Conservation (phyloP, 306 rosid species). For the Luffa acutangula region DNA sequence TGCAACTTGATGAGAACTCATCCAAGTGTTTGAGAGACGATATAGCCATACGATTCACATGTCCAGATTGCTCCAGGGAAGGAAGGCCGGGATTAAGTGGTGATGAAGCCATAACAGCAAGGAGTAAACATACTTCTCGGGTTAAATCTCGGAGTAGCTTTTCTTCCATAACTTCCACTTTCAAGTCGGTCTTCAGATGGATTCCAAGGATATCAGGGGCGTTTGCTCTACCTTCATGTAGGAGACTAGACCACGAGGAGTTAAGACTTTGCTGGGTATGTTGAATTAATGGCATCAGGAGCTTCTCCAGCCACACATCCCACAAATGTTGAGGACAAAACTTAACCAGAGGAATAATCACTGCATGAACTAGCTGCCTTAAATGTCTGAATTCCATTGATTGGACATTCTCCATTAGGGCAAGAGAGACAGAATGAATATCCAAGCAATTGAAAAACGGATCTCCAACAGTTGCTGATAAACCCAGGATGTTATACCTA, state of each 20-base stretch:
- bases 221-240: slow-evolving; percentile 80
- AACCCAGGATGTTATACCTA: slow-evolving; percentile 87
- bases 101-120: slow-evolving; percentile 62
- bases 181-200: slow-evolving; percentile 68
- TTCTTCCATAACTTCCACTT: slow-evolving; percentile 93
- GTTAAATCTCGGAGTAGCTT: slow-evolving; percentile 80
- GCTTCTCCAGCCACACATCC: slow-evolving; percentile 87
- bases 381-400: slow-evolving; percentile 97
- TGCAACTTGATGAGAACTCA: slow-evolving; percentile 49
- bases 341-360: slow-evolving; percentile 70
- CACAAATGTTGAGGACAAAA: slow-evolving; percentile 71
- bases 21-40: slow-evolving; percentile 71
- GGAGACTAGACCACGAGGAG: slow-evolving; percentile 78
- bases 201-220: slow-evolving; percentile 73
- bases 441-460: slow-evolving; percentile 65
- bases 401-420: slow-evolving; percentile 82
- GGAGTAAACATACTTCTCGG: slow-evolving; percentile 70
- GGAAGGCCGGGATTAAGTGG: slow-evolving; percentile 66
- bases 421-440: slow-evolving; percentile 50
- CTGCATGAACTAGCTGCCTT: slow-evolving; percentile 79
- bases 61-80: slow-evolving; percentile 85
- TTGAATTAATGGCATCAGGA: slow-evolving; percentile 63
- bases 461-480: slow-evolving; percentile 79
- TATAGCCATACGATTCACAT: slow-evolving; percentile 44
- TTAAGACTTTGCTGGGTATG: slow-evolving; percentile 64